These are phyloP conservation scores for Xylaria sp. DNA, from an alignment of 2,329 filamentous ascomycete genomes.

Conservation along the genomic window DNA sequence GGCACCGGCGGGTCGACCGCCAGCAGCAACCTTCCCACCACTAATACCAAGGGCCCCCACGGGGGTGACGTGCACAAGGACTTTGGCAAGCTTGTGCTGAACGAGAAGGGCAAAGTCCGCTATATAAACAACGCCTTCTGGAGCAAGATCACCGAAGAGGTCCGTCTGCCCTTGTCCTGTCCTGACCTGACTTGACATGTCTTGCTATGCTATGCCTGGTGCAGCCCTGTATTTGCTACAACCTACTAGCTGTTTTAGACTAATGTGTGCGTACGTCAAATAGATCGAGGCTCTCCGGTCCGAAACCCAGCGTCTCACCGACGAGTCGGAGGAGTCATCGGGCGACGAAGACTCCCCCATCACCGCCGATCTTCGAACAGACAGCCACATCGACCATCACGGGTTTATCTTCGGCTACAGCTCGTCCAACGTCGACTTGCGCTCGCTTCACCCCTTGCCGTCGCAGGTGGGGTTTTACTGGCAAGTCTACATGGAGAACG, in stretches of 20 bases:
- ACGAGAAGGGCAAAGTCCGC: slow-evolving; percentile 73
- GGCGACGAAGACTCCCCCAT: slow-evolving; percentile 67
- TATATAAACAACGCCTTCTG: slow-evolving; percentile 84
- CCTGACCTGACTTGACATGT: background rate
- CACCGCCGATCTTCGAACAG: slow-evolving; percentile 51
- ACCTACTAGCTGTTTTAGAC: slow-evolving; percentile 10
- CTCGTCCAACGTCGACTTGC: slow-evolving; percentile 75
- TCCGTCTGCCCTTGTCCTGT: slow-evolving; percentile 49
- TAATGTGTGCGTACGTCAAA: slow-evolving; percentile 25
- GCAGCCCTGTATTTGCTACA: no score
- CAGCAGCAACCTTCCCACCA: slow-evolving; percentile 28
- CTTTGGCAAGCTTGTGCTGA: slow-evolving; percentile 76
- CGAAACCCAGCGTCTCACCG: slow-evolving; percentile 61
- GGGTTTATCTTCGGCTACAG: slow-evolving; percentile 79
- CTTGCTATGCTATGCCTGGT: no score
- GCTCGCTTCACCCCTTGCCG: slow-evolving; percentile 71
- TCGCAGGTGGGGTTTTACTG: slow-evolving; percentile 75
- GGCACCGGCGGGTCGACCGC: slow-evolving; percentile 48
- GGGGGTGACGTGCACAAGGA: slow-evolving; percentile 58
- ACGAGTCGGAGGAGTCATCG: slow-evolving; percentile 68
- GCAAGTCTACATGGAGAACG: slow-evolving; percentile 77
- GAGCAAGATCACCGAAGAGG: slow-evolving; percentile 80
- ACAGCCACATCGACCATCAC: slow-evolving; percentile 66
- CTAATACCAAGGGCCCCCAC: slow-evolving; percentile 43
- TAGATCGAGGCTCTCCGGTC: slow-evolving; percentile 56